Evolutionary conservation across 139 green algal species (phyloP), one percentile per base, ranked within the genome.

Genomic region (Chlamydomonas eustigma): DNA sequence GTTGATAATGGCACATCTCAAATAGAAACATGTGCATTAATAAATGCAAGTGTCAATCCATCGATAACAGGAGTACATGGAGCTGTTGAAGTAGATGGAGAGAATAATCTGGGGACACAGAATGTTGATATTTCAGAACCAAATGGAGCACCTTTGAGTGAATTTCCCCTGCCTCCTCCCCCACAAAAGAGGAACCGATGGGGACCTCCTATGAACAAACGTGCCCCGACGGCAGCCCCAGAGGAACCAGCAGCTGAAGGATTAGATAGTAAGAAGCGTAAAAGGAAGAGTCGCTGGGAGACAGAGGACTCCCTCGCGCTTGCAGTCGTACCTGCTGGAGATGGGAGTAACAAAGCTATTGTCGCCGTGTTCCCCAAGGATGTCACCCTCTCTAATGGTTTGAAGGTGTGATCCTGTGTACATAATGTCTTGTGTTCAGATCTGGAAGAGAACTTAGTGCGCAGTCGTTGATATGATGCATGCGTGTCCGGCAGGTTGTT

Each of bases 271-370:
- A 37, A 39, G 0, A 88, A 84, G 76, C 84, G 82, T 34, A 84
- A 83, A 64, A 81, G 80, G 34, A 69, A 76, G 5, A 85, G 68
- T 52, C 79, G 86, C n/a, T 91, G 78, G 80, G 85, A 85, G 71
- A 65, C 74, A 39, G 74, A 75, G 58, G 78, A 81, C 32, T 81
- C 78, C 8, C 50, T 76, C 0, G 72, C 34, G 4, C 65, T 67
- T 32, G 51, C 73, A 12, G 70, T 79, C 3, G 50, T 69, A 1
- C 33, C 73, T 34, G 51, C 76, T 78, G 32, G 73, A 78, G 36
- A 38, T 78, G 35, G 76, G 3, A 79, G 74, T 22, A 73, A 50
- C 4, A 83, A 75, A 1, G 51, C 51, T 5, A 64, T 87, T 24
- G 50, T 86, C 32, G 70, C 74, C 6, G 73, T 84, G 39, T 82